Conservation (phyloP, 768 basidiomycete genomes). For the Pleurotus salmoneostramineus region DNA sequence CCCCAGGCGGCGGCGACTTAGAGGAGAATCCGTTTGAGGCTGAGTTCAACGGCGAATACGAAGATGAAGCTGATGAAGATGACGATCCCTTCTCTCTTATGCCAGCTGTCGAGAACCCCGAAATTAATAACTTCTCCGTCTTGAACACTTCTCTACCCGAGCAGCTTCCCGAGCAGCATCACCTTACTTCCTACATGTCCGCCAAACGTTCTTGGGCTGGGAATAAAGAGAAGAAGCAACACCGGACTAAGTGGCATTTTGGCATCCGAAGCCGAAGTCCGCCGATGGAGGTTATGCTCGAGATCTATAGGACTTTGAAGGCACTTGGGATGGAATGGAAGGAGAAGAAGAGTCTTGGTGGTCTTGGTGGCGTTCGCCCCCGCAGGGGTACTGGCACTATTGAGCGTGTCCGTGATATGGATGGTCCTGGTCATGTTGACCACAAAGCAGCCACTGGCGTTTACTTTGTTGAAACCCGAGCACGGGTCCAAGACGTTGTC, state of each 20-base stretch:
- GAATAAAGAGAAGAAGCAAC: conserved; percentile 58
- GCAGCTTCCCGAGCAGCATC: conserved; percentile 57
- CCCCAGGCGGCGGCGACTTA: conserved; percentile 54
- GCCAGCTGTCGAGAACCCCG: conserved; percentile 24
- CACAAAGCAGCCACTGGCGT: conserved; percentile 70
- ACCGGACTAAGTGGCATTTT: conserved; percentile 94
- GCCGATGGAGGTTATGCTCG: conserved; percentile 99
- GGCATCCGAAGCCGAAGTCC: conserved; percentile 92
- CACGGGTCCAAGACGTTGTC: conserved; percentile 86
- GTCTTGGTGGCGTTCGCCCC: conserved; percentile 53
- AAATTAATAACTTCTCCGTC: conserved; percentile 75
- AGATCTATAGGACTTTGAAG: conserved; percentile 92
- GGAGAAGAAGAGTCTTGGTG: conserved; percentile 77
- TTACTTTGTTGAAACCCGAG: conserved; percentile 93
- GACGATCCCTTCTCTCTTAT: conserved; percentile 33
- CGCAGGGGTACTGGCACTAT: conserved; percentile 32
- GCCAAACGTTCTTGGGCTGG: conserved; percentile 42
- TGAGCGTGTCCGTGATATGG: conserved; percentile 59
- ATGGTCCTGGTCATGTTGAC: conserved; percentile 57
- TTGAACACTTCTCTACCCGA: conserved; percentile 81
- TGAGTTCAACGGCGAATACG: conserved; percentile 65
- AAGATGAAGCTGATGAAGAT: conserved; percentile 46
- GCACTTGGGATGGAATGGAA: conserved; percentile 97
- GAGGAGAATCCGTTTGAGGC: conserved; percentile 80
- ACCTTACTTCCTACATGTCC: conserved; percentile 64